These are phyloP conservation scores for Leishmania martiniquensis DNA, from an alignment of 208 protist species.

Conservation along the genomic window DNA sequence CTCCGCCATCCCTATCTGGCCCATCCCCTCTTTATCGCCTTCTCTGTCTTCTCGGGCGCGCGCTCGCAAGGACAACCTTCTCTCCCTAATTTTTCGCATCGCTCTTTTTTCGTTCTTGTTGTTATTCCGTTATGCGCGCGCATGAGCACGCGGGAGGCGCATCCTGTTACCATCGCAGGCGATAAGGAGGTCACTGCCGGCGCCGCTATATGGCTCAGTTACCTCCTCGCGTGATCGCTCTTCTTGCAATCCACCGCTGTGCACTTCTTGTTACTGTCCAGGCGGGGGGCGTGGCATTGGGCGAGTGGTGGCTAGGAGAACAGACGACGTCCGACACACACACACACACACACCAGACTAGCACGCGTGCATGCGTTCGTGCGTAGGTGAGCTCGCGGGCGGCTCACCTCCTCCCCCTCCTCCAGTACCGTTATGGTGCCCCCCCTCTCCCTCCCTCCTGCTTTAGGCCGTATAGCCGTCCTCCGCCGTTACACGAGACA, in stretches of 20 bases:
- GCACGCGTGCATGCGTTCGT: not conserved
- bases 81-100: not conserved
- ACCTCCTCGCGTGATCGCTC: not conserved
- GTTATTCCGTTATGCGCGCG: not conserved
- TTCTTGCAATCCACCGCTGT: not conserved
- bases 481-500: conserved; percentile 1
- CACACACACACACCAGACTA: not conserved
- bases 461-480: not conserved
- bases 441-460: not conserved
- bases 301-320: not conserved
- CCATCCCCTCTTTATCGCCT: not conserved
- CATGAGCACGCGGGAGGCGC: not conserved
- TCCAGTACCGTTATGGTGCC: not conserved
- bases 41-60: not conserved
- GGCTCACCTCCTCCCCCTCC: not conserved
- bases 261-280: not conserved
- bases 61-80: not conserved
- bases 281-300: not conserved
- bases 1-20: not conserved
- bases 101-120: too few relatives aligned
- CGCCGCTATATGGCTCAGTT: too few relatives aligned
- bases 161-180: not conserved
- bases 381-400: not conserved
- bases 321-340: not conserved
- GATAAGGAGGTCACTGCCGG: not conserved